Base-by-base conservation (phyloP, 164 flowering plant genomes). In the Magnolia changhungtana region DNA sequence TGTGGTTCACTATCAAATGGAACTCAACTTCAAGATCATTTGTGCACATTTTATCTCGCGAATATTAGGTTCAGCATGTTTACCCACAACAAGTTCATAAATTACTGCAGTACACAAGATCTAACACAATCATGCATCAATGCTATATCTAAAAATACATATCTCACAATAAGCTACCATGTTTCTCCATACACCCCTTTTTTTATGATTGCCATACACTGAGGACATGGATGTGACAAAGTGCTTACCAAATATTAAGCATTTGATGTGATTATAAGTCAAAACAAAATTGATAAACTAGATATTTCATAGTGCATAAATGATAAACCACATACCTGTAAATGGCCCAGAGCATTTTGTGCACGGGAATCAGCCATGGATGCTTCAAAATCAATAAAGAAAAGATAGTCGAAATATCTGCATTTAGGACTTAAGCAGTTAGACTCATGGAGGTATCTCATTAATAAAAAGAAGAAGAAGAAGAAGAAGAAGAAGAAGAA, bases 341-440 rank as follows among this genome's bases (percentile, higher is more conserved):
- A 81, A 84, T 94, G 95, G 52, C 84, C 90, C 77, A 96, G 77
- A 81, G 99, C 98, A 83, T 84, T 70, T 78, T 96, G 99, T 4
- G 97, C 95, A 55, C 96, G 91, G 50, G 86, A 85, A 13, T 94
- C 98, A 8, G 95, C 98, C 97, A 96, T 94, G 10, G 99, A 96
- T 66, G 99, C 99, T 88, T 96, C 97, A 80, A 96, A 92, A 78
- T 96, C 98, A 20, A 94, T 84, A 76, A 89, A 96, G 77, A 96
- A 96, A 64, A 96, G 92, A 85, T 94, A 94, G 80, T 96, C 98
- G 73, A 96, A 96, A 81, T 92, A 91, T 85, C 98, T 96, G 91
- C 80, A 63, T 82, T 67, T 76, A 81, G 24, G 72, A 72, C 71
- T 29, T 2, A 67, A 73, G 78, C 77, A 78, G 7, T 72, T 63